These are phyloP conservation scores for Globisporangium nagaii DNA, from an alignment of 352 stramenopile genomes.

Conservation along the genomic window DNA sequence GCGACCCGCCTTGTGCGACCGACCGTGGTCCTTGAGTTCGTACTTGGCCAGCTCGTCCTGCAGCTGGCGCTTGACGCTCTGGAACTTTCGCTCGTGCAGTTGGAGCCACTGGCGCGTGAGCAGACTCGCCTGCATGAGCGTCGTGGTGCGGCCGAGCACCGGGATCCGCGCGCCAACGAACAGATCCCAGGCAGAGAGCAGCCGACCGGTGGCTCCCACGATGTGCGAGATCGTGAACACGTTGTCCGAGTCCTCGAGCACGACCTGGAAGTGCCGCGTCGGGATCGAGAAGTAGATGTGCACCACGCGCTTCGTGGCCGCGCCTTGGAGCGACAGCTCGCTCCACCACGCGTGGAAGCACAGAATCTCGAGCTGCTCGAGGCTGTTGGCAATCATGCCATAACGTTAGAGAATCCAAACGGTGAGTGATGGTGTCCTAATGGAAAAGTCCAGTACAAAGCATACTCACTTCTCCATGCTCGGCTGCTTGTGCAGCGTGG, in stretches of 20 bases:
- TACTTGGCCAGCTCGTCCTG: conserved; percentile 59
- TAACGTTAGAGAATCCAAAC: neutral
- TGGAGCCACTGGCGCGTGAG: conserved; percentile 70
- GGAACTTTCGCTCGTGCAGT: conserved; percentile 41
- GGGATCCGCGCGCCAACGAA: conserved; percentile 57
- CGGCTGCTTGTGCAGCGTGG: conserved; percentile 34
- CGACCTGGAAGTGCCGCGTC: conserved; percentile 57
- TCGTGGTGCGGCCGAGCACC: conserved; percentile 55
- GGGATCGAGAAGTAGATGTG: conserved; percentile 68
- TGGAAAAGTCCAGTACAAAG: neutral
- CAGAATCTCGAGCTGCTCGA: conserved; percentile 50
- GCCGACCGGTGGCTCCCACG: conserved; percentile 28
- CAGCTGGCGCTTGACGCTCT: conserved; percentile 29
- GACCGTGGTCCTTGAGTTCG: conserved; percentile 33
- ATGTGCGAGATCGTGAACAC: conserved; percentile 80
- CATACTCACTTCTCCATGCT: conserved; percentile 46
- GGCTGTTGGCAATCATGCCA: conserved; percentile 19
- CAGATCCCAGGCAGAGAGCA: conserved; percentile 60
- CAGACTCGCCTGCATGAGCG: conserved; percentile 65
- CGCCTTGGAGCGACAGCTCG: conserved; percentile 32
- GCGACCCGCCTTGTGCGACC: conserved; percentile 19
- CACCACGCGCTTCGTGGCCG: conserved; percentile 22
- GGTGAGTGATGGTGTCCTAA: neutral
- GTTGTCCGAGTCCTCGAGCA: conserved; percentile 54
- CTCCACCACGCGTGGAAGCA: conserved; percentile 74